Evolutionary conservation across 78 protist species (phyloP).

Genomic region (Neovahlkampfia damariscottae): DNA sequence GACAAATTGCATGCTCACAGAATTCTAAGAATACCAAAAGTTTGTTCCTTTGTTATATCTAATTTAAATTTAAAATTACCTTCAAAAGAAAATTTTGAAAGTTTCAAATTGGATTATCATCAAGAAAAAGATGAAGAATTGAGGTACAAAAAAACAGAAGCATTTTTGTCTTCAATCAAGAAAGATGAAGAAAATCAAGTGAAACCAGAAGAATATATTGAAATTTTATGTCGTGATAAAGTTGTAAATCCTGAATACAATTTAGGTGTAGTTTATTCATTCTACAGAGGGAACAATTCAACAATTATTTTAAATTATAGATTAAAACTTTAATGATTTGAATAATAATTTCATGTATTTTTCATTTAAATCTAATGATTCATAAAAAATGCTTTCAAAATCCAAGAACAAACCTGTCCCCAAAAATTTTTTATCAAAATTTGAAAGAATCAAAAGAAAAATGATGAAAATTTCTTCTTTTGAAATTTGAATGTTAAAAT

Average conservation of each 20-base stretch:
- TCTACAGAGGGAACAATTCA: background rate
- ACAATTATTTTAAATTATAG: background rate
- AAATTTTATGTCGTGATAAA: background rate
- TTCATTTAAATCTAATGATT: no score
- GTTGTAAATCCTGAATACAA: background rate
- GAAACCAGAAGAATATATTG: background rate
- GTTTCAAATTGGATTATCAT: background rate
- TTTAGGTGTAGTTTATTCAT: background rate
- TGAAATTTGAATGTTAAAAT: no score
- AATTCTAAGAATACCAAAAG: background rate
- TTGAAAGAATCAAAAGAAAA: no score
- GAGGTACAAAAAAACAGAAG: background rate
- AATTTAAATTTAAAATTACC: background rate
- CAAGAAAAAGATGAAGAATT: background rate
- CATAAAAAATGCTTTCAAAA: no score
- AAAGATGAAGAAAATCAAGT: background rate
- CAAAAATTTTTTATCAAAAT: no score
- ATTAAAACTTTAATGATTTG: no score
- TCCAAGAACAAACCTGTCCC: no score
- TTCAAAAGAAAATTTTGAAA: background rate
- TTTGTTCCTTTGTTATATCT: background rate
- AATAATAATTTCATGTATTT: no score
- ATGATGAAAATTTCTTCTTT: no score
- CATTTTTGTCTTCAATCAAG: no score
- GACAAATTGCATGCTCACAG: background rate